Base-by-base conservation (phyloP, 495 filamentous ascomycete species). In the Emericellopsis terricola region DNA sequence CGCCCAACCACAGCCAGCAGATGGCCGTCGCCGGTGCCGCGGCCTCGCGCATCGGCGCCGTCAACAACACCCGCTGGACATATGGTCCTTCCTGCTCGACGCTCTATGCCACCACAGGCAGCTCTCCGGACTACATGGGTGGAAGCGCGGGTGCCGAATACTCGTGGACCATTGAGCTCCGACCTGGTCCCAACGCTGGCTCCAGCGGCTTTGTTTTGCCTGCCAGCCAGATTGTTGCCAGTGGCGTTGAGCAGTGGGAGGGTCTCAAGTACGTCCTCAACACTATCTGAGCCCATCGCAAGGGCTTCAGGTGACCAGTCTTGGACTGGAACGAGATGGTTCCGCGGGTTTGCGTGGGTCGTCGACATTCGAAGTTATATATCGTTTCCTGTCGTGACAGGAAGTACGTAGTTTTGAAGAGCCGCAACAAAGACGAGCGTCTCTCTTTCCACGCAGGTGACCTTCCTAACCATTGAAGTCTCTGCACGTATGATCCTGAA, bases 31-130 rank as follows among this genome's bases (percentile, higher is more conserved):
- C 61, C 3, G 19, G 47, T n/a, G 49, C 50, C 16, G 42, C 50
- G 15, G 50, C 57, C n/a, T 54, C 54, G n/a, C 46, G 48, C 29
- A 68, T 76, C 42, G 29, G 45, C 36, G 44, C 47, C 20, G 41
- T 59, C 10, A 63, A 70, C 40, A 64, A 64, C 20, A 64, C 61
- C 2, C 42, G 37, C 0, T 64, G 60, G 33, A 48, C 42, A 2
- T 68, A 60, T 40, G 72, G 72, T 1, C 64, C 66, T 4, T 65
- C 62, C 30, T 76, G 72, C 49, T 39, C 48, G 5, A 73, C 69
- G 10, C 51, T 76, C 38, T 77, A 77, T 44, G 47, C 63, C 32
- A 64, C 65, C 0, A 68, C 65, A 2, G 72, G 72, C 3, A 51
- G 50, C 38, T 59, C 54, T 14, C 53, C 65, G 8, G 72, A 77